A percentile compares a stretch with the other conserved stretches of the same genome.
Conservation (phyloP, 176 grass and related monocot species). For the Rhynchospora pubera region DNA sequence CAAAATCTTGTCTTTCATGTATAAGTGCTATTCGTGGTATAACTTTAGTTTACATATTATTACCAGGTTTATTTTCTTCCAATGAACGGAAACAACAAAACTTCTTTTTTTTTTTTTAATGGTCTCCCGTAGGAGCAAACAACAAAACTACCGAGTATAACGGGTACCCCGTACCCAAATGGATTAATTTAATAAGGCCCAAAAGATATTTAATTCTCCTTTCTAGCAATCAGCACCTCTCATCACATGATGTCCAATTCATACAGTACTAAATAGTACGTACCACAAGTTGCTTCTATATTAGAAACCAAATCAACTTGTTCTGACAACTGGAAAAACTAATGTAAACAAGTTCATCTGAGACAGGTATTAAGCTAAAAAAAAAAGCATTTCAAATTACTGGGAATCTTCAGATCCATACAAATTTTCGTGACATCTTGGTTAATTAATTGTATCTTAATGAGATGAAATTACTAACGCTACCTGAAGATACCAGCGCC, state of each 20-base stretch:
- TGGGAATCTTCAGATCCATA: background rate
- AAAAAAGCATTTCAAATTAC: background rate
- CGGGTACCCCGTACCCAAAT: background rate
- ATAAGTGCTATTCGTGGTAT: background rate
- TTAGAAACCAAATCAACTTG: slow-evolving; percentile 6
- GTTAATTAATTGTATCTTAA: background rate
- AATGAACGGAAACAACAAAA: background rate
- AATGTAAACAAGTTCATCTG: background rate
- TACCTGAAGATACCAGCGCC: background rate
- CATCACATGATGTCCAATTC: slow-evolving; percentile 10
- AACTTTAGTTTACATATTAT: background rate
- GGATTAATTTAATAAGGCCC: background rate
- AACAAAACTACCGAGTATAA: background rate
- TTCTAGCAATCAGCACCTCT: background rate
- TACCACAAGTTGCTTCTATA: background rate
- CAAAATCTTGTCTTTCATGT: background rate
- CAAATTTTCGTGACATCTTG: background rate
- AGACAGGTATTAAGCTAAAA: background rate
- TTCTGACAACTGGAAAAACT: background rate
- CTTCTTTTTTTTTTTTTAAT: too few relatives aligned
- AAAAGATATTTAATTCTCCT: background rate
- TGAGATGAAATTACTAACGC: background rate
- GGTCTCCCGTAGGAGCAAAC: too few relatives aligned
- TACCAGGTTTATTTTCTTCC: background rate
- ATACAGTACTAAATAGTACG: background rate